phyloP scores from a whole-genome alignment of 257 asterid species.

The Ophiorrhiza pumila region DNA sequence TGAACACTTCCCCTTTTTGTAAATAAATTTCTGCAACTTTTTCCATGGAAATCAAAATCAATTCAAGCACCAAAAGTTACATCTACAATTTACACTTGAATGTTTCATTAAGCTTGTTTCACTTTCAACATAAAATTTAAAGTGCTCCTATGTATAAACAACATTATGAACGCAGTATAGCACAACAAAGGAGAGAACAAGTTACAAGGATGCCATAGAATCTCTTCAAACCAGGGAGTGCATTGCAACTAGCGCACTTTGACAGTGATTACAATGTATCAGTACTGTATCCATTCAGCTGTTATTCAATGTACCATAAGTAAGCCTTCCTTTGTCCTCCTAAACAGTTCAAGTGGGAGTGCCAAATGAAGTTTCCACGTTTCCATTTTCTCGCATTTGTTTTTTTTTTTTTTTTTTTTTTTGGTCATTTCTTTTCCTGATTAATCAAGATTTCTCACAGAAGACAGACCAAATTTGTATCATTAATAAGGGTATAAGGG shows the following conservation, averaged over 20 bases:
- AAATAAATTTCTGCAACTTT: background rate
- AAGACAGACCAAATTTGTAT: background rate
- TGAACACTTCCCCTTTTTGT: background rate
- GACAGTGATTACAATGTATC: background rate
- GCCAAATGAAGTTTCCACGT: background rate
- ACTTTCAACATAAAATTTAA: background rate
- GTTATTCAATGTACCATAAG: background rate
- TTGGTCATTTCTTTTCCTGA: too few relatives aligned
- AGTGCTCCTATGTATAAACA: background rate
- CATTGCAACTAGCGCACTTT: background rate
- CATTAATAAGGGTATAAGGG: background rate
- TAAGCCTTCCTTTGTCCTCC: slow-evolving; percentile 1
- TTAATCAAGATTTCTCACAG: background rate
- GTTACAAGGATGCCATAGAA: background rate
- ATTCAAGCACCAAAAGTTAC: background rate
- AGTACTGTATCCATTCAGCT: background rate
- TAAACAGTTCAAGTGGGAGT: background rate
- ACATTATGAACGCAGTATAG: background rate
- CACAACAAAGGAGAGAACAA: background rate
- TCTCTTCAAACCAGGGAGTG: background rate
- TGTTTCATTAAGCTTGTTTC: background rate
- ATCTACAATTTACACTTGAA: background rate
- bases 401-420: background rate
- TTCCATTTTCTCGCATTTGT: background rate
- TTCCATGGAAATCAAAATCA: background rate